These are phyloP conservation scores for Sporothrix luriei DNA, from an alignment of 2,329 filamentous ascomycete species.

Conservation along the genomic window DNA sequence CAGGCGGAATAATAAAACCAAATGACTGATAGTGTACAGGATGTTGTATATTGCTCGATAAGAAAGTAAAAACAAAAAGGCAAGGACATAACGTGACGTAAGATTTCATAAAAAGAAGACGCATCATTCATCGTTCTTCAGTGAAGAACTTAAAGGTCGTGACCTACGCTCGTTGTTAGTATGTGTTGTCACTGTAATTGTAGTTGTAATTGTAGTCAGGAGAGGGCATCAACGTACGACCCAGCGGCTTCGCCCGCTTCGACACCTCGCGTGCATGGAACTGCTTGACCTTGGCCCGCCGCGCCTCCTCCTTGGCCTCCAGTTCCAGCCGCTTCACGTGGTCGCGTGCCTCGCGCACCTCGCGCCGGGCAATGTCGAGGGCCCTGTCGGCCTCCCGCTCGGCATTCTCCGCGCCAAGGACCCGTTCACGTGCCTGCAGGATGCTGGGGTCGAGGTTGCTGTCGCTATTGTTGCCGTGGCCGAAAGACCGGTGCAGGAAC, in stretches of 20 bases:
- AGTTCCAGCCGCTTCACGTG: conserved; percentile 65
- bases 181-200: background rate
- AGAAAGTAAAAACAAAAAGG: too few species aligned
- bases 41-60: too few species aligned
- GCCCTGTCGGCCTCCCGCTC: conserved; percentile 68
- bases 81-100: background rate
- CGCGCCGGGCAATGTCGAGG: conserved; percentile 57
- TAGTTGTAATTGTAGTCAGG: background rate
- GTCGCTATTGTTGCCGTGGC: conserved; percentile 45
- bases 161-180: background rate
- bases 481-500: conserved; percentile 50
- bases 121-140: background rate
- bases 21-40: too few species aligned
- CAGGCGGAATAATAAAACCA: background rate
- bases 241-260: conserved; percentile 69
- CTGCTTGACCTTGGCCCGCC: conserved; percentile 68
- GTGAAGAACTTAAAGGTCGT: background rate
- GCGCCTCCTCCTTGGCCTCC: conserved; percentile 67
- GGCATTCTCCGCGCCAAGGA: conserved; percentile 63
- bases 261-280: conserved; percentile 65
- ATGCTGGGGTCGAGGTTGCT: conserved; percentile 64
- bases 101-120: background rate
- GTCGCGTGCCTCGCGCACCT: conserved; percentile 64
- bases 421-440: conserved; percentile 61
- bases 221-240: conserved; percentile 51